Base-by-base conservation (phyloP, 75 land plant species). In the Selaginella moellendorffii region DNA sequence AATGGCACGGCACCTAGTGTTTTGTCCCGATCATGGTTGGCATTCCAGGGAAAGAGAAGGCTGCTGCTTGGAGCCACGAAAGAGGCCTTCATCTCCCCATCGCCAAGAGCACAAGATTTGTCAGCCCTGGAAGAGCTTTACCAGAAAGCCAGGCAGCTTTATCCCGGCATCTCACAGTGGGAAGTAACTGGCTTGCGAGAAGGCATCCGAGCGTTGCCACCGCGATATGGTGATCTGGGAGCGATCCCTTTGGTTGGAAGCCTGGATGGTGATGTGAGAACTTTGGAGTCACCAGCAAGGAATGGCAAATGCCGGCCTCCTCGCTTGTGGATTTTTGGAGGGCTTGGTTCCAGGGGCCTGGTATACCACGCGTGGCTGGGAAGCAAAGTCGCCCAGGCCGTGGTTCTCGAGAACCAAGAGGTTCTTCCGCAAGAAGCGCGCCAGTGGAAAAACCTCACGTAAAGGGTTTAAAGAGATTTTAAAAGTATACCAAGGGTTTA, bases 171-270 rank as follows among this genome's bases (percentile, higher is more conserved):
- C 27, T 75, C 25, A 9, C 60, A 80, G 0, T 95, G 99, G 99
- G 42, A 18, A 2, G 69, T 86, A 14, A 31, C 53, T 2, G 76
- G 76, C 27, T 81, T 81, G 24, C 76, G 61, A 27, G 97, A 86
- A 30, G 99, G 99, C 19, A 60, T 95, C 68, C 83, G 99, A 62
- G 97, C 97, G 28, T 84, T 95, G 97, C 92, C 99, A 20, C 97
- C 99, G 10, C 71, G 82, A 56, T n/a, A n/a, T n/a, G 86, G 82
- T 46, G 61, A 73, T 0, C 29, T 71, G 19, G 99, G 99, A 31
- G 78, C 92, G 20, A 66, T 86, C 46, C 99, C 99, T 8, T 78
- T 95, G 28, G 26, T 89, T 60, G 99, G 99, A 22, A 80, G 88
- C 53, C 53, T 95, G 0, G 75, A 95, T 74, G 68, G 82, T 21